Conservation (phyloP, 306 rosid genomes). For the Prinsepia uniflora region DNA sequence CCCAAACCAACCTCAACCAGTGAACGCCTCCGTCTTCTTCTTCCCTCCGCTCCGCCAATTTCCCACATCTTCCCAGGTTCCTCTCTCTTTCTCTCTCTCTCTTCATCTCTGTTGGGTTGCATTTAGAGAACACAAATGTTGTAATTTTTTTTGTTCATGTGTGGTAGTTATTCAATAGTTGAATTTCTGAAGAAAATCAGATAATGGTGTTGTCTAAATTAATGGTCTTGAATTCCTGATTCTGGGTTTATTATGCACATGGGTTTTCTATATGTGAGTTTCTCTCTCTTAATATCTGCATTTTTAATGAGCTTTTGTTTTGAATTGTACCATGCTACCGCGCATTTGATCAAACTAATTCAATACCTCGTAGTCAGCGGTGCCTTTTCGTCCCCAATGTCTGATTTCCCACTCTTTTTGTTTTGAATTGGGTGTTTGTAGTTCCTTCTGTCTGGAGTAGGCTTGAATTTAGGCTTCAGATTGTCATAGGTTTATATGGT, state of each 20-base stretch:
- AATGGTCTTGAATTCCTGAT: background rate
- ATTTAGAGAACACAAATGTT: background rate
- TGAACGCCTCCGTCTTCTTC: background rate
- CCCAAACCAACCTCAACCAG: no score
- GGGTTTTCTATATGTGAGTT: background rate
- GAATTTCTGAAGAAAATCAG: constrained; percentile 1
- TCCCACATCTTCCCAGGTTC: constrained; percentile 41
- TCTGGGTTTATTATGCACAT: background rate
- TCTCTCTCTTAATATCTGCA: background rate
- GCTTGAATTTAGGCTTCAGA: background rate
- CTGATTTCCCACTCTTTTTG: background rate
- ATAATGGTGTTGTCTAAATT: background rate
- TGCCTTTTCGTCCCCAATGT: no score
- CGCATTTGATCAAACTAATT: background rate
- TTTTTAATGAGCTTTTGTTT: no score
- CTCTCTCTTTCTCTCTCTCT: background rate
- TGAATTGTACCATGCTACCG: background rate
- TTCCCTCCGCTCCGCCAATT: constrained; percentile 13
- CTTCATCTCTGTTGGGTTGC: background rate
- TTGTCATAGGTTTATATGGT: background rate
- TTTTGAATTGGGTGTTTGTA: background rate
- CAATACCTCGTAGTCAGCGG: no score
- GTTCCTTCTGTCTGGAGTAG: background rate
- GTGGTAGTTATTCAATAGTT: background rate
- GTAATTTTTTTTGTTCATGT: background rate